Evolutionary conservation across 2,329 filamentous ascomycete genomes (phyloP).

Genomic region (Pyrenochaeta sp.): DNA sequence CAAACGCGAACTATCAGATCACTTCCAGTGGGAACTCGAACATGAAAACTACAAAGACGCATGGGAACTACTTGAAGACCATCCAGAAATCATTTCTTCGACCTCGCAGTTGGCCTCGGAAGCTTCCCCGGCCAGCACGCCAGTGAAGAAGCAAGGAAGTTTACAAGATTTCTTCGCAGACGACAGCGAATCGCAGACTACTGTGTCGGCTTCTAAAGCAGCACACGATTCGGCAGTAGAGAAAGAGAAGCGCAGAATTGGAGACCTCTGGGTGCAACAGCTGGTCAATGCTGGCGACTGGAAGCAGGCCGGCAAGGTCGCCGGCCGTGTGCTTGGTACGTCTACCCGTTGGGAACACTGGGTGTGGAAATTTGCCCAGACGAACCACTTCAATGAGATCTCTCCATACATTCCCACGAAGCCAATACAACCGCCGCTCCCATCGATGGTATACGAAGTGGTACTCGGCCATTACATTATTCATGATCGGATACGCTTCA

Average conservation of each 20-base stretch:
- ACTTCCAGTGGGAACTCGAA: conserved; percentile 84
- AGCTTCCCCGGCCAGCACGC: conserved; percentile 53
- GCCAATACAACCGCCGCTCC: conserved; percentile 79
- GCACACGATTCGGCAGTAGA: conserved; percentile 72
- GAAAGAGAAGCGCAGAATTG: conserved; percentile 88
- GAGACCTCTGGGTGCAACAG: conserved; percentile 92
- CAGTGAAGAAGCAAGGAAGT: conserved; percentile 54
- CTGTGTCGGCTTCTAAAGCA: conserved; percentile 66
- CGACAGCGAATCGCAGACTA: conserved; percentile 68
- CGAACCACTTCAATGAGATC: conserved; percentile 88
- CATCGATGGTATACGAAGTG: conserved; percentile 85
- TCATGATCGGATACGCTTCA: conserved; percentile 76
- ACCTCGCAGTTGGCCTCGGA: conserved; percentile 49
- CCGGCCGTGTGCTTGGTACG: conserved; percentile 81
- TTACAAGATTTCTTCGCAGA: conserved; percentile 77
- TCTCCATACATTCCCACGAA: conserved; percentile 81
- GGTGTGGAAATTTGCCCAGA: conserved; percentile 90
- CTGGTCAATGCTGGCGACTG: conserved; percentile 79
- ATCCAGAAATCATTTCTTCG: conserved; percentile 73
- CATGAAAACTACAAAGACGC: conserved; percentile 82
- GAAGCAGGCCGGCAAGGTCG: conserved; percentile 78
- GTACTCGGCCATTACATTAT: conserved; percentile 89
- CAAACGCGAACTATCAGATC: conserved; percentile 84
- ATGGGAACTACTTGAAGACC: conserved; percentile 87
- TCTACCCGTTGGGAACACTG: conserved; percentile 92